These are phyloP conservation scores for Cladosporium sp. DNA, from an alignment of 2,329 filamentous ascomycete species.

Conservation along the genomic window DNA sequence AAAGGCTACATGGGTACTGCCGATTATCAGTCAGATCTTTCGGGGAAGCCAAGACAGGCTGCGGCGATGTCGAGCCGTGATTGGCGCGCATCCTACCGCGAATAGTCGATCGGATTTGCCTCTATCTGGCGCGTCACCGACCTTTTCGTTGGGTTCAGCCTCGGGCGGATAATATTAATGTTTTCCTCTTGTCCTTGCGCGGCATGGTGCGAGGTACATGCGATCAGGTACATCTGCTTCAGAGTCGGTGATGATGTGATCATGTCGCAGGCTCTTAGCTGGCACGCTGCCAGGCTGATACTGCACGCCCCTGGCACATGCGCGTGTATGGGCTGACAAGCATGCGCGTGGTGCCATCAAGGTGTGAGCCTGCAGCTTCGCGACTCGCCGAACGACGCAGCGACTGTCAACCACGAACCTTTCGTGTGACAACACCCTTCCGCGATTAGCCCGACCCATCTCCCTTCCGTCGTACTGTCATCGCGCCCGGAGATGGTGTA, in stretches of 20 bases:
- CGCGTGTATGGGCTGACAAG: neutral
- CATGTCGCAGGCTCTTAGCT: neutral
- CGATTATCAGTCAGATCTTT: neutral
- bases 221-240: neutral
- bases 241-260: neutral
- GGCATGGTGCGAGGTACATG: neutral
- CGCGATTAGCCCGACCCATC: conserved; percentile 4
- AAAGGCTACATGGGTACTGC: neutral
- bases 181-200: neutral
- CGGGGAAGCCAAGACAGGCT: conserved; percentile 4
- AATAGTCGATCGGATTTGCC: neutral
- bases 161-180: neutral
- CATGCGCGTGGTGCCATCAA: neutral
- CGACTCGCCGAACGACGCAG: neutral
- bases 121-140: too few relatives aligned
- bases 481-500: neutral
- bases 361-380: neutral
- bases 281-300: neutral
- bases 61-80: neutral
- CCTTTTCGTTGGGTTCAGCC: conserved; percentile 6
- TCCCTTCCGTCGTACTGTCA: conserved; percentile 1
- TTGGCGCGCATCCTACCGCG: conserved; percentile 8
- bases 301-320: neutral
- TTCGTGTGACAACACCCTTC: neutral
- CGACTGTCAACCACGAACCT: neutral